A percentile compares a stretch with the other conserved stretches of the same genome.
Conservation (phyloP, 2,329 filamentous ascomycete species). For the Penicillium sclerotiorum region DNA sequence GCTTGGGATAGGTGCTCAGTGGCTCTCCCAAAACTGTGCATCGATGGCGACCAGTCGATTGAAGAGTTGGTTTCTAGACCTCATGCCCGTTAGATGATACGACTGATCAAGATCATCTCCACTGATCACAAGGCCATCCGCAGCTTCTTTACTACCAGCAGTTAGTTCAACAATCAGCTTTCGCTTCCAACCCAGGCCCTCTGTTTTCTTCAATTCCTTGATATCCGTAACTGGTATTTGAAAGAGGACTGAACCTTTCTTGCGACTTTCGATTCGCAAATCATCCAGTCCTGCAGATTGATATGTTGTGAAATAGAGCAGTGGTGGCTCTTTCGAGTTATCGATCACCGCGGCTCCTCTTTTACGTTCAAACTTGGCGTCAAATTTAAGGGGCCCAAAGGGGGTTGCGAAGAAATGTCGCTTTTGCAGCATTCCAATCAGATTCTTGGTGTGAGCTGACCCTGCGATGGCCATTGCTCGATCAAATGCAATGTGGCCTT, state of each 20-base stretch:
- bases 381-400: constrained; percentile 75
- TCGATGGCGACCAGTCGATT: constrained; percentile 29
- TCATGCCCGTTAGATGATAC: constrained; percentile 28
- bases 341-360: constrained; percentile 72
- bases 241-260: constrained; percentile 64
- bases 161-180: constrained; percentile 83
- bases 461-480: constrained; percentile 68
- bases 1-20: constrained; percentile 10
- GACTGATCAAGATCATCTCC: constrained; percentile 57
- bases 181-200: constrained; percentile 81
- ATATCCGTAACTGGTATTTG: constrained; percentile 72
- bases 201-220: constrained; percentile 73
- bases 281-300: constrained; percentile 37
- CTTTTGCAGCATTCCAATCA: constrained; percentile 68
- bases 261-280: constrained; percentile 53
- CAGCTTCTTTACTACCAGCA: constrained; percentile 67
- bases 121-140: constrained; percentile 71
- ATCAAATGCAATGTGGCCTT: constrained; percentile 72
- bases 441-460: constrained; percentile 65
- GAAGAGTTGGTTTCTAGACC: constrained; percentile 28
- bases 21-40: constrained; percentile 30
- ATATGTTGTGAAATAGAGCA: constrained; percentile 63
- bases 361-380: constrained; percentile 68
- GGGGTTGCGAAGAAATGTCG: constrained; percentile 44
- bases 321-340: constrained; percentile 37